Conservation (phyloP, 306 rosid species). For the Glycine latifolia region DNA sequence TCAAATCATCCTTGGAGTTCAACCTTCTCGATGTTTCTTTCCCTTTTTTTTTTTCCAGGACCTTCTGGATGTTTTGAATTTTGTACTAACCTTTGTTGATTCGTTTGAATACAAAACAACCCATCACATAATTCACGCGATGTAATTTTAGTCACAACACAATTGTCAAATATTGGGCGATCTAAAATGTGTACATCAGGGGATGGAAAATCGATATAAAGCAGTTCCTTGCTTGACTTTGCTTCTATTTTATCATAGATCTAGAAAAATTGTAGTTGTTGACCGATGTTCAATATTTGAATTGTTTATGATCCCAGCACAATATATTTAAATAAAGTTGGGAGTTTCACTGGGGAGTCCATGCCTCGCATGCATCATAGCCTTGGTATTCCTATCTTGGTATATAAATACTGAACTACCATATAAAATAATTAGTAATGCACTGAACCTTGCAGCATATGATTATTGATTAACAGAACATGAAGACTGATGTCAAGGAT, state of each 20-base stretch:
- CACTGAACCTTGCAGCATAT: slow-evolving; percentile 18
- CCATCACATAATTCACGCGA: background rate
- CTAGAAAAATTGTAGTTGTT: background rate
- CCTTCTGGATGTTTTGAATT: background rate
- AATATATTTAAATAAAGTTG: background rate
- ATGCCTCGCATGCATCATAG: background rate
- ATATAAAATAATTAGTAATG: no score
- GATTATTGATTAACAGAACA: slow-evolving; percentile 7
- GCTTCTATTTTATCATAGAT: background rate
- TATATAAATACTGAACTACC: no score
- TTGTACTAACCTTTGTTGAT: background rate
- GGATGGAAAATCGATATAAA: background rate
- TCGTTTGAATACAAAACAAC: background rate
- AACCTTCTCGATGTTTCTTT: no score
- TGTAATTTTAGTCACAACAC: background rate
- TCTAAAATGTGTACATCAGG: background rate
- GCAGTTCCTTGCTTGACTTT: slow-evolving; percentile 5
- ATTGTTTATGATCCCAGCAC: background rate
- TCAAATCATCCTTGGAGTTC: no score
- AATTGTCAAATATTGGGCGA: background rate
- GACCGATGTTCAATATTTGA: background rate
- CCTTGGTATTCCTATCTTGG: no score
- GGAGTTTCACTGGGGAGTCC: background rate
- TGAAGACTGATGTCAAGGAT: slow-evolving; percentile 46
- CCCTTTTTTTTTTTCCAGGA: background rate